phyloP scores from a whole-genome alignment of 2,329 filamentous ascomycete species.

The Colletotrichum euphorbiae region DNA sequence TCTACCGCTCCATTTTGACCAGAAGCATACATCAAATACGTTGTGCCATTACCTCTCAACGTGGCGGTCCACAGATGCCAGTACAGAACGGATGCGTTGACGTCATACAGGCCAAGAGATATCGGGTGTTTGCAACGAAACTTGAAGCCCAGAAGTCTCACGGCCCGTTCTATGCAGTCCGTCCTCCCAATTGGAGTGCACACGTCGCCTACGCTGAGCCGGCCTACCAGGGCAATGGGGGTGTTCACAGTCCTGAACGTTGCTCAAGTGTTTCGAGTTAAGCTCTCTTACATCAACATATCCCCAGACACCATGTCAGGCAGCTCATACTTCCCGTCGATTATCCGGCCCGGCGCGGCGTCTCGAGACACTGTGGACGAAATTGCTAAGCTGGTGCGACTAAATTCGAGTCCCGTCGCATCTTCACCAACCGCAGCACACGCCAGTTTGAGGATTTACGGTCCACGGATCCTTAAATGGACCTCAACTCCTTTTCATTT shows the following conservation, averaged over 20 bases:
- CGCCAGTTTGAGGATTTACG: background rate
- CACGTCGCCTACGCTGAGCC: background rate
- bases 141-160: background rate
- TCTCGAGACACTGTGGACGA: slow-evolving; percentile 9
- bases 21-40: background rate
- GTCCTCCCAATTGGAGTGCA: background rate
- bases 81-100: slow-evolving; percentile 10
- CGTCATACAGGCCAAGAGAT: slow-evolving; percentile 10
- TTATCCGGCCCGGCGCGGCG: slow-evolving; percentile 11
- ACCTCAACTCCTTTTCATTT: slow-evolving; percentile 27
- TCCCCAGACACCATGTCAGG: slow-evolving; percentile 16
- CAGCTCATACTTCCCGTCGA: background rate
- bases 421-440: slow-evolving; percentile 8
- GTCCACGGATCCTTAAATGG: slow-evolving; percentile 18
- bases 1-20: background rate
- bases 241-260: background rate
- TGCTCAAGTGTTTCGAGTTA: slow-evolving; percentile 29
- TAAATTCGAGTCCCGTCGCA: slow-evolving; percentile 3
- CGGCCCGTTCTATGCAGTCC: background rate
- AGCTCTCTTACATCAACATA: slow-evolving; percentile 13
- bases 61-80: slow-evolving; percentile 6
- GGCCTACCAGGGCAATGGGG: background rate
- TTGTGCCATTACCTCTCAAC: background rate
- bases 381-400: slow-evolving; percentile 16
- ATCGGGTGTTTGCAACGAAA: background rate